phyloP scores from a whole-genome alignment of 345 rosid genomes.

The Hibiscus tridactylites region DNA sequence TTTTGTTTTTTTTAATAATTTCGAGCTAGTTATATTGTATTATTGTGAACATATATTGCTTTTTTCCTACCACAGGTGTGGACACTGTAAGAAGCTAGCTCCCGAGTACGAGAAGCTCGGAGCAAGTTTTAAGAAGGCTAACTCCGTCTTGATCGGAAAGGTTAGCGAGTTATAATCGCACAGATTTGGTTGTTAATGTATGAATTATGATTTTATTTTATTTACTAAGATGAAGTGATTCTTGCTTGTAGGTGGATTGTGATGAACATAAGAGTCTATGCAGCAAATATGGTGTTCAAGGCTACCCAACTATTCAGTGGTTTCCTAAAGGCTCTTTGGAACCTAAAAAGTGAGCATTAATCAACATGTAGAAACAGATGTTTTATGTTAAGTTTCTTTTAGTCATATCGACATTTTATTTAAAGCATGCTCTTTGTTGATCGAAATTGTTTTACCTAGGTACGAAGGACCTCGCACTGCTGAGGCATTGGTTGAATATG shows the following conservation, averaged over 20 bases:
- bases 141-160: constrained; percentile 85
- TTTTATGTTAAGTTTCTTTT: background rate
- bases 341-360: constrained; percentile 68
- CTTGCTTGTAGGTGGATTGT: constrained; percentile 66
- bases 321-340: constrained; percentile 93
- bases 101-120: constrained; percentile 95
- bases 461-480: constrained; percentile 90
- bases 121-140: constrained; percentile 81
- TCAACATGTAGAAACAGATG: background rate
- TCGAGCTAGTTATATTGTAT: background rate
- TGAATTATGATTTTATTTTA: background rate
- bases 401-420: background rate
- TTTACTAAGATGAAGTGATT: background rate
- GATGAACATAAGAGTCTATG: constrained; percentile 88
- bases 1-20: too few species aligned
- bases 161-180: constrained; percentile 21
- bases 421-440: background rate
- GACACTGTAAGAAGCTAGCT: constrained; percentile 99
- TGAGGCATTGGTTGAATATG: constrained; percentile 74
- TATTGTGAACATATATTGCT: background rate
- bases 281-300: constrained; percentile 86
- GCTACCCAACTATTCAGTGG: constrained; percentile 94
- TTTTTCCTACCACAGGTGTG: constrained; percentile 55
- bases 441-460: constrained; percentile 27
- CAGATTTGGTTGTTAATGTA: background rate